Evolutionary conservation across 345 rosid genomes (phyloP).

Genomic region (Populus ilicifolia): DNA sequence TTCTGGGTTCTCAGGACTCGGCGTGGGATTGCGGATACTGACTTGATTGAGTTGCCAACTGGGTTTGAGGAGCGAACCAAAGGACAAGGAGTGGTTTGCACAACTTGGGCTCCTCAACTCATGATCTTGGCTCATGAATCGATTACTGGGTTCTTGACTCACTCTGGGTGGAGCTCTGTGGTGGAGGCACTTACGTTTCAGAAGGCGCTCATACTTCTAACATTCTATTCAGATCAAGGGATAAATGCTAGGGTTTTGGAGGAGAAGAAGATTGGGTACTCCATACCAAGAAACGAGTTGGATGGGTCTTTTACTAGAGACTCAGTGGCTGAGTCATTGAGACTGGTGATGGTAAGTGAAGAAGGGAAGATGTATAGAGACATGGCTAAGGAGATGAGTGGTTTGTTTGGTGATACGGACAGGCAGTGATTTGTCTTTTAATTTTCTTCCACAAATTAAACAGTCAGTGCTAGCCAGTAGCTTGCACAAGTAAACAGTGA

Average conservation of each 20-base stretch:
- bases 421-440: background rate
- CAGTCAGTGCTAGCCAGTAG: too few species aligned
- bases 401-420: background rate
- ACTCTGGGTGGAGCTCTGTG: slow-evolving; percentile 1
- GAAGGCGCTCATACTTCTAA: background rate
- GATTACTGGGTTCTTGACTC: slow-evolving; percentile 6
- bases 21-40: background rate
- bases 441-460: too few species aligned
- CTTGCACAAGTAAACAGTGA: too few species aligned
- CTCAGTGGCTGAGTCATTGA: slow-evolving; percentile 7
- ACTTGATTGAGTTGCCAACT: background rate
- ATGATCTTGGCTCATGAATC: slow-evolving; percentile 1
- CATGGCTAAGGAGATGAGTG: too few species aligned
- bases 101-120: slow-evolving; percentile 12
- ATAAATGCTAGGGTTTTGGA: slow-evolving; percentile 9
- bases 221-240: slow-evolving; percentile 8
- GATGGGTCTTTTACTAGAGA: background rate
- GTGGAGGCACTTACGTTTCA: background rate
- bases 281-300: background rate
- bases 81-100: slow-evolving; percentile 6
- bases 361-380: background rate
- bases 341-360: background rate
- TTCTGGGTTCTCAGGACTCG: slow-evolving; percentile 7
- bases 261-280: background rate
- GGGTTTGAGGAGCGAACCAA: slow-evolving; percentile 8